phyloP scores from a whole-genome alignment of 805 yeast species.

The Saccharomyces paradoxus region DNA sequence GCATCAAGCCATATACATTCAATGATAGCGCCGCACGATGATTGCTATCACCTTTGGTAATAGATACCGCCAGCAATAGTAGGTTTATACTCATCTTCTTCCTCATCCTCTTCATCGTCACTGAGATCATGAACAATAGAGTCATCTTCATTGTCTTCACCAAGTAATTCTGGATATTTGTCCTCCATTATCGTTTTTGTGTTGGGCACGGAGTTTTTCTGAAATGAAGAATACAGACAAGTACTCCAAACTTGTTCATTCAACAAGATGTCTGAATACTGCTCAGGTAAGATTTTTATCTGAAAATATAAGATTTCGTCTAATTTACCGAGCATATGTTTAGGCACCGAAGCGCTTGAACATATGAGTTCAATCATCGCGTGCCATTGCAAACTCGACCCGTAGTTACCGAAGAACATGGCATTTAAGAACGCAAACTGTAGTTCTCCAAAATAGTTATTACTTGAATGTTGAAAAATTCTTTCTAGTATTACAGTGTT shows the following conservation, averaged over 20 bases:
- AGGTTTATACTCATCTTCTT: conserved; percentile 15
- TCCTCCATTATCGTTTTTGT: background rate
- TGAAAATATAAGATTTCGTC: conserved; percentile 18
- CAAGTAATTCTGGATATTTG: background rate
- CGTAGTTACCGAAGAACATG: conserved; percentile 51
- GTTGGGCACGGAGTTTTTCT: conserved; percentile 1
- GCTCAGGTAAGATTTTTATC: conserved; percentile 17
- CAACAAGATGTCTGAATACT: conserved; percentile 17
- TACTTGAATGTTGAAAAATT: conserved; percentile 15
- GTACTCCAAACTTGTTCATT: conserved; percentile 18
- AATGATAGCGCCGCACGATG: conserved; percentile 39
- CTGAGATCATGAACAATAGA: background rate
- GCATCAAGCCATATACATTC: conserved; percentile 43
- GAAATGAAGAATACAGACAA: conserved; percentile 11
- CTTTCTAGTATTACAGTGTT: conserved; percentile 26
- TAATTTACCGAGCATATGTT: conserved; percentile 3
- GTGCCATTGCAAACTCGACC: conserved; percentile 61
- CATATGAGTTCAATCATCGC: conserved; percentile 37
- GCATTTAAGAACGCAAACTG: conserved; percentile 44
- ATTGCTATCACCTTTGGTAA: conserved; percentile 1
- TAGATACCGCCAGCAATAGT: conserved; percentile 14
- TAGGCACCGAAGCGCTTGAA: conserved; percentile 10
- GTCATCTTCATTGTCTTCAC: background rate
- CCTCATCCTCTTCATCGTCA: conserved; percentile 2
- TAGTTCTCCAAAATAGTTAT: conserved; percentile 43